phyloP scores from a whole-genome alignment of 129 eudicot species.

The Silybum marianum region DNA sequence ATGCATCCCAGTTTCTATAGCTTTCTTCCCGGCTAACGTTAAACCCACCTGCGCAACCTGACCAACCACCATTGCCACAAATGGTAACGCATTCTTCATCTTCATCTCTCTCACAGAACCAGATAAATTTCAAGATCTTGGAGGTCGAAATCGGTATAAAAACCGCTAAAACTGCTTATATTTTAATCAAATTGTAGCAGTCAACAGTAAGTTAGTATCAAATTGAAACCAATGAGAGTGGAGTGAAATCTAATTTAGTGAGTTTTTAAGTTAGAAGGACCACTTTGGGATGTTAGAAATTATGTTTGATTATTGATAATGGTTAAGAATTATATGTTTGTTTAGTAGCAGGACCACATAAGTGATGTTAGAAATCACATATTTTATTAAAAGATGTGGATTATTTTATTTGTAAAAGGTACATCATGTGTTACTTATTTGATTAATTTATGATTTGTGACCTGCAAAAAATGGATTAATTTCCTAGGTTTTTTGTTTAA shows the following conservation, averaged over 20 bases:
- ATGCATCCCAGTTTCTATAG: constrained; percentile 59
- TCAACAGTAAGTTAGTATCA: neutral
- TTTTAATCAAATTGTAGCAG: neutral
- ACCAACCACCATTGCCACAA: constrained; percentile 47
- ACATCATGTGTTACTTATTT: neutral
- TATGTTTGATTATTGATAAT: neutral
- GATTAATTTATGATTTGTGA: constrained; percentile 2
- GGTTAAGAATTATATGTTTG: neutral
- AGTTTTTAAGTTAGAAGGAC: neutral
- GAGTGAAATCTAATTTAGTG: neutral
- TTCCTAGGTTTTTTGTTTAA: neutral
- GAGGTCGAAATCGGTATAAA: neutral
- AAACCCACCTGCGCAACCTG: constrained; percentile 62
- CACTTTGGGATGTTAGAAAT: neutral
- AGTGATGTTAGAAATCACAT: neutral
- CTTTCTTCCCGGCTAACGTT: constrained; percentile 45
- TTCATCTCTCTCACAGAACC: neutral
- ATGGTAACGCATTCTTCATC: constrained; percentile 49
- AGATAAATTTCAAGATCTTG: constrained; percentile 3
- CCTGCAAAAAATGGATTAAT: neutral
- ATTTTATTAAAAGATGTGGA: neutral
- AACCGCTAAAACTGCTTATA: neutral
- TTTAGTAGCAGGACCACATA: neutral
- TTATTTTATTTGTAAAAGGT: neutral
- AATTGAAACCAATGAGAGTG: constrained; percentile 4